phyloP scores from a whole-genome alignment of 2,329 filamentous ascomycete genomes.

The Cephalotrichum gorgonifer region DNA sequence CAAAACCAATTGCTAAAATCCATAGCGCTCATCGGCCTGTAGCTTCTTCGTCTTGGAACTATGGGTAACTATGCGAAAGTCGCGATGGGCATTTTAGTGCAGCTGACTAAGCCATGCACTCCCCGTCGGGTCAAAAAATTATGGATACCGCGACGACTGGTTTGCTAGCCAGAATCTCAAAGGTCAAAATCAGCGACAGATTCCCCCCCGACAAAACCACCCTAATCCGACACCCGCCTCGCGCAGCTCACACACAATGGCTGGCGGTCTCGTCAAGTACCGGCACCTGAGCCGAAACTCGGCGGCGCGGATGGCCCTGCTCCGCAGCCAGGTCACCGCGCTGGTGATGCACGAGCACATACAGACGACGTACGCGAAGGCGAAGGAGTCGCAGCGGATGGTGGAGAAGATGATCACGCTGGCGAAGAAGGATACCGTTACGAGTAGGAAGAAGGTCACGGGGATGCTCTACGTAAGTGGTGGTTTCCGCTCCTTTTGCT shows the following conservation, averaged over 20 bases:
- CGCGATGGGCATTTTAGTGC: no score
- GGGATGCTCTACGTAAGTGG: slow-evolving; percentile 73
- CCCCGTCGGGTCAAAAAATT: no score
- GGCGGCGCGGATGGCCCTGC: slow-evolving; percentile 79
- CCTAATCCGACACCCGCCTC: not conserved
- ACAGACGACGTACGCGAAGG: slow-evolving; percentile 90
- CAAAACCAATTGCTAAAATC: no score
- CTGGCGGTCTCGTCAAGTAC: slow-evolving; percentile 77
- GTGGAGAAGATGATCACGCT: slow-evolving; percentile 92
- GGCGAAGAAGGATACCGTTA: slow-evolving; percentile 86
- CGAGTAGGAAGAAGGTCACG: slow-evolving; percentile 63
- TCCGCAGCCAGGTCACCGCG: slow-evolving; percentile 92
- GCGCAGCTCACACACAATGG: slow-evolving; percentile 46
- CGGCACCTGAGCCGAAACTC: slow-evolving; percentile 80
- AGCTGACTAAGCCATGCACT: no score
- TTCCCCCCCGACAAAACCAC: not conserved
- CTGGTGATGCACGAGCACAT: slow-evolving; percentile 91
- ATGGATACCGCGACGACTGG: no score
- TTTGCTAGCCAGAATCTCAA: no score
- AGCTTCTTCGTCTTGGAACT: no score
- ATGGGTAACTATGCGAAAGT: no score
- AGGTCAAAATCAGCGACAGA: no score
- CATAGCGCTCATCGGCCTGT: no score
- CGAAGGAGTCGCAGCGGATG: slow-evolving; percentile 88
- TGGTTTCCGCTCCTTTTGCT: no score